phyloP scores from a whole-genome alignment of 2,329 filamentous ascomycete species.

The Penicillium sp. region DNA sequence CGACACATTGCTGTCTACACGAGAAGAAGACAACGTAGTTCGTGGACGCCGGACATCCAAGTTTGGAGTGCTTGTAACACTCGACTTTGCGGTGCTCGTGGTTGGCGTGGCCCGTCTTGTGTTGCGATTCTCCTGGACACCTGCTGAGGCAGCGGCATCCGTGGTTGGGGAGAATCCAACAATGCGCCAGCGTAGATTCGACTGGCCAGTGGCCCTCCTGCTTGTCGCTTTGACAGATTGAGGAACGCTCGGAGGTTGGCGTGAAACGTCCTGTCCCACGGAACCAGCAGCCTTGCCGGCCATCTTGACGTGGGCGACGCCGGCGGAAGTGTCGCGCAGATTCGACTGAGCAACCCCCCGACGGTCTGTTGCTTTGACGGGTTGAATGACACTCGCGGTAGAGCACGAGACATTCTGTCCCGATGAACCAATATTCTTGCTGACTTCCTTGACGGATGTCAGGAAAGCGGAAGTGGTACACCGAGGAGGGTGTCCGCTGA shows the following conservation, averaged over 20 bases:
- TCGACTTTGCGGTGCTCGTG: not conserved
- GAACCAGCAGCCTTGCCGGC: not conserved
- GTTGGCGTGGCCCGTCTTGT: not conserved
- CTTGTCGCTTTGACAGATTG: not conserved
- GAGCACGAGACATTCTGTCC: not conserved
- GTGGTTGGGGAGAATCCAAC: not conserved
- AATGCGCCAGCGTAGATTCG: constrained; percentile 12
- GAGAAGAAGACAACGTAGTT: not conserved
- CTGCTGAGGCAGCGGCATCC: not conserved
- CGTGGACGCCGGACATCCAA: constrained; percentile 7
- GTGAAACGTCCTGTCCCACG: not conserved
- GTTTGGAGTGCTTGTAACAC: not conserved
- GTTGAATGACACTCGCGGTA: not conserved
- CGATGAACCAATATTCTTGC: not conserved
- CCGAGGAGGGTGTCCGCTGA: constrained; percentile 4
- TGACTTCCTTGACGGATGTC: not conserved
- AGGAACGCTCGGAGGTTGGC: not conserved
- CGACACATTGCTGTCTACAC: not conserved
- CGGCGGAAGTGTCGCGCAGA: not conserved
- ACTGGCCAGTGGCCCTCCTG: not conserved
- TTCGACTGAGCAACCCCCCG: not conserved
- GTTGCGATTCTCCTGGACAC: not conserved
- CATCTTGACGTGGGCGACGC: not conserved
- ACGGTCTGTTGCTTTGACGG: not conserved
- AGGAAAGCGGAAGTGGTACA: not conserved